Evolutionary conservation across 352 stramenopile genomes (phyloP).

Genomic region (Pythium dissimile): DNA sequence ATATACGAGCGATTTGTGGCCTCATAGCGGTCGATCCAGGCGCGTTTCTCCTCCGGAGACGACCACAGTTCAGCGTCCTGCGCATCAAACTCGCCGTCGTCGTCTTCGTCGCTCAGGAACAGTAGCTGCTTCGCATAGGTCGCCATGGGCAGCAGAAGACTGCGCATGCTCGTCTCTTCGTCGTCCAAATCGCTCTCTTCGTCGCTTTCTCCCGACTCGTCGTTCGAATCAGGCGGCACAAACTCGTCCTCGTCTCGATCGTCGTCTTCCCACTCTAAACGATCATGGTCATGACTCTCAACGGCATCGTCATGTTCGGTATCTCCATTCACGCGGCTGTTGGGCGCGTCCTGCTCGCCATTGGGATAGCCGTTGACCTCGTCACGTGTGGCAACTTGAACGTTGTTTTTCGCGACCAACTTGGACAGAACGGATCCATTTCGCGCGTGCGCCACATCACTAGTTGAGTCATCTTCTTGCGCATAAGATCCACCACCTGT

Average conservation of each 20-base stretch:
- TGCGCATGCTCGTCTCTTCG: constrained; percentile 20
- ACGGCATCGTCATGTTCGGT: neutral
- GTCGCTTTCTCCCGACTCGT: constrained; percentile 19
- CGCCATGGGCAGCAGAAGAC: constrained; percentile 18
- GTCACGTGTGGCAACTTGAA: constrained; percentile 1
- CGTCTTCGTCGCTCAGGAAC: constrained; percentile 13
- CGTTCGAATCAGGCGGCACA: neutral
- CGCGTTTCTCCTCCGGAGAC: constrained; percentile 26
- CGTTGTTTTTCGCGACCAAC: constrained; percentile 12
- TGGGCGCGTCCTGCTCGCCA: neutral
- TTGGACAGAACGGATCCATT: constrained; percentile 11
- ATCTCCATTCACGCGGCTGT: neutral
- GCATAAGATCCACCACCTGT: neutral
- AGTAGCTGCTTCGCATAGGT: constrained; percentile 13
- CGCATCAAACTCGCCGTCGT: constrained; percentile 30
- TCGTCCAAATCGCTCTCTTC: constrained; percentile 27
- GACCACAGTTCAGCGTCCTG: constrained; percentile 35
- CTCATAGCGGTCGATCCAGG: constrained; percentile 25
- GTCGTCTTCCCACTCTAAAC: constrained; percentile 19
- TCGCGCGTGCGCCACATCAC: neutral
- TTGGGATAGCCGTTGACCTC: neutral
- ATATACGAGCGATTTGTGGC: constrained; percentile 25
- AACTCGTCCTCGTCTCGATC: constrained; percentile 38
- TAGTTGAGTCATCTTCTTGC: neutral
- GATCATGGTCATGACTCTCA: neutral